Evolutionary conservation across 371 early-diverging fungal genomes (phyloP).

Genomic region (Mucor velutinosus): DNA sequence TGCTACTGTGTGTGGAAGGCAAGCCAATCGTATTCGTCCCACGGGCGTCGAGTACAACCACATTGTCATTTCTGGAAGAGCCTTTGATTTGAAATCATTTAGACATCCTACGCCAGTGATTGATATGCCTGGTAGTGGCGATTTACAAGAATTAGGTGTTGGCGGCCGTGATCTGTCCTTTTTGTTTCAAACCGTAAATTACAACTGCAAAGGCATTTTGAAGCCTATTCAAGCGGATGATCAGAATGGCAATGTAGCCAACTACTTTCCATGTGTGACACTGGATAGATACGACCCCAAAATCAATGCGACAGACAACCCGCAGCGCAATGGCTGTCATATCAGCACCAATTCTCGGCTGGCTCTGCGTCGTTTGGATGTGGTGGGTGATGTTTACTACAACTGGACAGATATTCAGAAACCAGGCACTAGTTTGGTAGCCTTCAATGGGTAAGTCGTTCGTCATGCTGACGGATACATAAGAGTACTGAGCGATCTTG

Average conservation of each 20-base stretch:
- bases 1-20: conserved; percentile 59
- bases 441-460: conserved; percentile 70
- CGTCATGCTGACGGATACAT: not conserved
- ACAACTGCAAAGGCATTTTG: conserved; percentile 68
- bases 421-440: conserved; percentile 58
- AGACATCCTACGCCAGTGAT: conserved; percentile 42
- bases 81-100: conserved; percentile 51
- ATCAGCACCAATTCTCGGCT: conserved; percentile 48
- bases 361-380: conserved; percentile 47
- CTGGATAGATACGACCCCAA: conserved; percentile 42
- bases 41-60: conserved; percentile 50
- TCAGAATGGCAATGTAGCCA: conserved; percentile 54
- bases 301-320: conserved; percentile 55
- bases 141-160: conserved; percentile 63
- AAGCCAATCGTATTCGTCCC: conserved; percentile 55
- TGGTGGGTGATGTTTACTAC: conserved; percentile 70
- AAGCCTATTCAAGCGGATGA: conserved; percentile 47
- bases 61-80: conserved; percentile 57
- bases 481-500: not conserved
- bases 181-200: conserved; percentile 77
- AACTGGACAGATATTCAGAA: conserved; percentile 73
- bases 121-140: conserved; percentile 50
- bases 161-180: conserved; percentile 78
- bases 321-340: conserved; percentile 71
- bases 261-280: conserved; percentile 78